Percentiles rank a stretch among this genome's conserved stretches.
Conservation (phyloP, 768 basidiomycete genomes). For the Royoungia palumana region DNA sequence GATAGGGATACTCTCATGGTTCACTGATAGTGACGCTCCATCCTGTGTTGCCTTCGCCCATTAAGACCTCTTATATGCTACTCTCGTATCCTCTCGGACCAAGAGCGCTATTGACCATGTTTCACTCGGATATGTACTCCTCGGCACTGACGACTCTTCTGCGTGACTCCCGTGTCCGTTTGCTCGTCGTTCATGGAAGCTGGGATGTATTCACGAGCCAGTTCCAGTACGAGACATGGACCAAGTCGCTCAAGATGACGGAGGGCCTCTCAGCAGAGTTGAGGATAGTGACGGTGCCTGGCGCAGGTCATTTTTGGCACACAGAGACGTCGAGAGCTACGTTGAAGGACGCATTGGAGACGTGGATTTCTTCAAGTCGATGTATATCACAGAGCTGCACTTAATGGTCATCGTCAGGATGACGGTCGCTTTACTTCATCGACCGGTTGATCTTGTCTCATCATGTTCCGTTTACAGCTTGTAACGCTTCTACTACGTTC, state of each 20-base stretch:
- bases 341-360: constrained; percentile 18
- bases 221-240: constrained; percentile 56
- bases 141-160: constrained; percentile 50
- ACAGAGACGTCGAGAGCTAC: constrained; percentile 28
- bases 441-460: constrained; percentile 2
- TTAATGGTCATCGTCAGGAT: constrained; percentile 10
- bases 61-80: constrained; percentile 62
- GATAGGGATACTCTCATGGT: constrained; percentile 80
- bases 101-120: constrained; percentile 64
- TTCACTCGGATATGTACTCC: constrained; percentile 55
- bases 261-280: constrained; percentile 28
- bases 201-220: constrained; percentile 66
- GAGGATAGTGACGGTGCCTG: constrained; percentile 37
- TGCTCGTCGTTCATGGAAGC: constrained; percentile 68
- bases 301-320: constrained; percentile 69
- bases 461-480: background rate
- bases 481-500: too few relatives aligned
- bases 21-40: constrained; percentile 68
- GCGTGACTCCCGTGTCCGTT: constrained; percentile 40
- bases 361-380: constrained; percentile 15
- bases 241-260: constrained; percentile 32
- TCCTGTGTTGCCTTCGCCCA: constrained; percentile 46
- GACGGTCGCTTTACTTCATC: background rate
- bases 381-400: too few relatives aligned
- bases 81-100: constrained; percentile 77